Conservation (phyloP, 495 filamentous ascomycete genomes). For the Penicillium odoratum region DNA sequence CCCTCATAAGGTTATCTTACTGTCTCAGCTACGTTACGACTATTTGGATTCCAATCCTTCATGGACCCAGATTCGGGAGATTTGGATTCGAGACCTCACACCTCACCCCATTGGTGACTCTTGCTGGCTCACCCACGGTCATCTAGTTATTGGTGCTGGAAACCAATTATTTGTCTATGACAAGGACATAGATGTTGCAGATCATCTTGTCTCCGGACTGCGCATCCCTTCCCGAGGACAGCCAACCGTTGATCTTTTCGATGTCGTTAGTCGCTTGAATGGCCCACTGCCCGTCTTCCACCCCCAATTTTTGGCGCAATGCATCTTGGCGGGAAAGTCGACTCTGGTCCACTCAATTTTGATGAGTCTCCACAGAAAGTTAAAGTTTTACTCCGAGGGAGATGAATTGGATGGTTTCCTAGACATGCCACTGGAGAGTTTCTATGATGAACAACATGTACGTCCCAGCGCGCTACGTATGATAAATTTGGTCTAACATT, state of each 20-base stretch:
- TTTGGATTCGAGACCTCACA: constrained; percentile 77
- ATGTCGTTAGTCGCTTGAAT: constrained; percentile 78
- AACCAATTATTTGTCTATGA: constrained; percentile 92
- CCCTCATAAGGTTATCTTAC: constrained; percentile 74
- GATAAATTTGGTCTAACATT: constrained; percentile 25
- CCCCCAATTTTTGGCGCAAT: constrained; percentile 87
- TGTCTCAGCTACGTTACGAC: constrained; percentile 93
- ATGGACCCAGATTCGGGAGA: constrained; percentile 83
- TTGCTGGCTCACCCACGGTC: constrained; percentile 81
- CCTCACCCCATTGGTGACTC: constrained; percentile 93
- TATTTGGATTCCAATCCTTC: constrained; percentile 88
- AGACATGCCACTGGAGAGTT: constrained; percentile 68
- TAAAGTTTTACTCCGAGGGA: constrained; percentile 82
- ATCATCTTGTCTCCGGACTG: constrained; percentile 63
- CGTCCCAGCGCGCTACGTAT: constrained; percentile 11
- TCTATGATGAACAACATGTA: constrained; percentile 59
- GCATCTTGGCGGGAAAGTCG: constrained; percentile 79
- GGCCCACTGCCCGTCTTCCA: constrained; percentile 90
- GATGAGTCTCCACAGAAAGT: constrained; percentile 68
- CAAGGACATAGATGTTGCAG: constrained; percentile 64
- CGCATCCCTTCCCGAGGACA: constrained; percentile 58
- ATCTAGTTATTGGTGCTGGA: constrained; percentile 83
- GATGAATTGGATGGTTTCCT: constrained; percentile 81
- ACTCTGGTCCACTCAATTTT: constrained; percentile 72
- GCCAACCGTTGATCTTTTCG: constrained; percentile 64